phyloP scores from a whole-genome alignment of 371 early-diverging fungal genomes.

The Batrachochytrium dendrobatidis region DNA sequence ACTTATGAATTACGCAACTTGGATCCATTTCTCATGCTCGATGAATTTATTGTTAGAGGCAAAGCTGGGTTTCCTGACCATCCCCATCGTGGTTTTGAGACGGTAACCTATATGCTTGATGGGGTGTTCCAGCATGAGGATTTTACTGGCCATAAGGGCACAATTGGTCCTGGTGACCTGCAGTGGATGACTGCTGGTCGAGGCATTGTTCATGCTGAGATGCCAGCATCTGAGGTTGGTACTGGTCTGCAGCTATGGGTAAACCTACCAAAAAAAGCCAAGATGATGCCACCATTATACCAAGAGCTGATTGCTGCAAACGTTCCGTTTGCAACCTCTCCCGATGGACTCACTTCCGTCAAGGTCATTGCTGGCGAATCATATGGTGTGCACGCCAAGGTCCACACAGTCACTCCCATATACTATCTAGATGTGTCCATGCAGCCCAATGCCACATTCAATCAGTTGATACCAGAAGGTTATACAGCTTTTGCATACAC shows the following conservation, averaged over 20 bases:
- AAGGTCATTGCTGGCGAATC: constrained; percentile 72
- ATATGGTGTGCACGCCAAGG: constrained; percentile 50
- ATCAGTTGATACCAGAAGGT: constrained; percentile 42
- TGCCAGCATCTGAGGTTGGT: constrained; percentile 43
- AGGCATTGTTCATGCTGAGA: constrained; percentile 76
- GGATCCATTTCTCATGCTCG: constrained; percentile 80
- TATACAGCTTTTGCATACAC: constrained; percentile 64
- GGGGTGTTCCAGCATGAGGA: constrained; percentile 73
- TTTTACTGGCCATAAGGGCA: constrained; percentile 68
- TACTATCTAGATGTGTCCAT: constrained; percentile 64
- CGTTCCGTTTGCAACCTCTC: constrained; percentile 48
- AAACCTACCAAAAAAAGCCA: constrained; percentile 72
- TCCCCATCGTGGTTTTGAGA: constrained; percentile 55
- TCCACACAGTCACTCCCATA: constrained; percentile 62
- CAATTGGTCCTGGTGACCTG: constrained; percentile 63
- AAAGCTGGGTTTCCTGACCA: constrained; percentile 40
- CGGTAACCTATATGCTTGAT: constrained; percentile 68
- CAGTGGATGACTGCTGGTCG: constrained; percentile 70
- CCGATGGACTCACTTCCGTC: constrained; percentile 49
- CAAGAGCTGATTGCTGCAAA: constrained; percentile 60
- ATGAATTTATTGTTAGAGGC: constrained; percentile 57
- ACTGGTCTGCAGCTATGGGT: constrained; percentile 79
- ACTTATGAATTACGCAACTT: constrained; percentile 53
- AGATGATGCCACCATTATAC: constrained; percentile 67
- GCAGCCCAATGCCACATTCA: constrained; percentile 25